Evolutionary conservation across 139 green algal species (phyloP).

Genomic region (Coelastrella sp.): DNA sequence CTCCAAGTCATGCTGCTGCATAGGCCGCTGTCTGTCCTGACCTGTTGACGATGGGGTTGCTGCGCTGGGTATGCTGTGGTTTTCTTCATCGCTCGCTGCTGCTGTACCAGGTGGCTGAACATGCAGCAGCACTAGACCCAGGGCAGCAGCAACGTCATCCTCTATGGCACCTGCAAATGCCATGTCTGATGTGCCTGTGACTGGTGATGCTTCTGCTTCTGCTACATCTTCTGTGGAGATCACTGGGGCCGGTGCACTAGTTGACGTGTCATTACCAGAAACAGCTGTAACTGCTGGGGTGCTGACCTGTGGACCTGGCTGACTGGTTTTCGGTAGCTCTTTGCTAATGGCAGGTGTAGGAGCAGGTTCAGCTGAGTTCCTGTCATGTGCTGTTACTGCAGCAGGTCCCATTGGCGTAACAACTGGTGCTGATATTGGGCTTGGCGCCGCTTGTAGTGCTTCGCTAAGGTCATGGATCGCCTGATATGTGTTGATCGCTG

Average conservation of each 20-base stretch:
- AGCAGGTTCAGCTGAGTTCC: neutral
- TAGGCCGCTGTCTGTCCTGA: neutral
- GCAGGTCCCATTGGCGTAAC: neutral
- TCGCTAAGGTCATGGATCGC: neutral
- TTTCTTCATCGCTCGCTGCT: neutral
- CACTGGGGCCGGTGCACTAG: too few relatives aligned
- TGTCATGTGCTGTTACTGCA: neutral
- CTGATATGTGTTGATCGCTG: too few relatives aligned
- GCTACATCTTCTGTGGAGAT: neutral
- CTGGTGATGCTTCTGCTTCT: neutral
- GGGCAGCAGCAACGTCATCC: neutral
- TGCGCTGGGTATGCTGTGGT: neutral
- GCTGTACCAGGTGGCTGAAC: neutral
- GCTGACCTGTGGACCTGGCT: too few relatives aligned
- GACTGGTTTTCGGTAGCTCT: too few relatives aligned
- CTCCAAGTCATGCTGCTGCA: neutral
- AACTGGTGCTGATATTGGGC: neutral
- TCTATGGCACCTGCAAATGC: neutral
- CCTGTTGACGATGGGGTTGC: neutral
- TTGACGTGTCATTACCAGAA: neutral
- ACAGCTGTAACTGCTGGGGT: neutral
- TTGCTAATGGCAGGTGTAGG: neutral
- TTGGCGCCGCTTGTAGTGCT: neutral
- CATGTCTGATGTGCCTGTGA: neutral
- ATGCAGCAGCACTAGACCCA: neutral